Percentiles rank a stretch among this genome's conserved stretches.
phyloP scores from a whole-genome alignment of 2,329 filamentous ascomycete species.

The Pseudohalonectria lignicola region DNA sequence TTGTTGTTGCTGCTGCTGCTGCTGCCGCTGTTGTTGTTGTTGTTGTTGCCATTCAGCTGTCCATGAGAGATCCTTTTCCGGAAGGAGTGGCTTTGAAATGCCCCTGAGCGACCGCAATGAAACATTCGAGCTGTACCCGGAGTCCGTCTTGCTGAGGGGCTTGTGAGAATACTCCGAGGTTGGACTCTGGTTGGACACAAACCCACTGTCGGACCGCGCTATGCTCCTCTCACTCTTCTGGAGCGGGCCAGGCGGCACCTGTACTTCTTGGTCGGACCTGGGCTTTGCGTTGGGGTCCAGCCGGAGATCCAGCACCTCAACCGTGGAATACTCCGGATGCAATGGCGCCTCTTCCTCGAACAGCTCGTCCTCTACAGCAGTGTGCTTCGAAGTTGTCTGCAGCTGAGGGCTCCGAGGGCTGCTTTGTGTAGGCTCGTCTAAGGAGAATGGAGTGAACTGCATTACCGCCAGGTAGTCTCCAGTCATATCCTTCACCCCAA shows the following conservation, averaged over 20 bases:
- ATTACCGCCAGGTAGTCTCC: slow-evolving; percentile 13
- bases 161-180: slow-evolving; percentile 29
- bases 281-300: slow-evolving; percentile 33
- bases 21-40: no score
- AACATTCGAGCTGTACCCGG: slow-evolving; percentile 49
- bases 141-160: slow-evolving; percentile 45
- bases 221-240: slow-evolving; percentile 14
- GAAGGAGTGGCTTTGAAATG: slow-evolving; percentile 14
- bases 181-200: slow-evolving; percentile 34
- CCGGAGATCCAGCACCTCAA: slow-evolving; percentile 28
- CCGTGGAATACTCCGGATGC: slow-evolving; percentile 19
- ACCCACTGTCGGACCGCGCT: slow-evolving; percentile 35
- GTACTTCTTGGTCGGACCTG: slow-evolving; percentile 10
- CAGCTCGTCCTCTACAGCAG: slow-evolving; percentile 34
- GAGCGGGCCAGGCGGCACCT: slow-evolving; percentile 6
- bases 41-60: no score
- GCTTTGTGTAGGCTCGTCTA: slow-evolving; percentile 17
- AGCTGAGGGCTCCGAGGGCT: slow-evolving; percentile 20
- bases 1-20: no score
- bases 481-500: background rate
- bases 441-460: slow-evolving; percentile 21
- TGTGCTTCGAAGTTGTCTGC: slow-evolving; percentile 35
- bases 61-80: slow-evolving; percentile 12
- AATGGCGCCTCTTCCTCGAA: slow-evolving; percentile 30
- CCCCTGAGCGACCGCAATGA: slow-evolving; percentile 41